Base-by-base conservation (phyloP, 306 rosid species). In the Acacia melanoxylon region DNA sequence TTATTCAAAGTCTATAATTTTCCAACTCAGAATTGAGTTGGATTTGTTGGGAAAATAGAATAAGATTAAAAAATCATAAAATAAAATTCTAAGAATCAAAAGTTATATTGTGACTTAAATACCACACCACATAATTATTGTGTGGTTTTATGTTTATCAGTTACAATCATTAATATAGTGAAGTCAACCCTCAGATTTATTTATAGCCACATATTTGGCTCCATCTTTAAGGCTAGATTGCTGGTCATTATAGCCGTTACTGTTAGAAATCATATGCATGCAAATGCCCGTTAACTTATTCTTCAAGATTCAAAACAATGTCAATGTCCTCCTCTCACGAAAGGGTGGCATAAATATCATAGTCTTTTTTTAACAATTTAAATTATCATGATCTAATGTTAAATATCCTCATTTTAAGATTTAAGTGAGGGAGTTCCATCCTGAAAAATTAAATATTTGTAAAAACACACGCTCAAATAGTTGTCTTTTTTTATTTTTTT, bases 401-500 rank as follows among this genome's bases (percentile, higher is more conserved):
- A 17, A 51, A 51, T 16, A 51, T 4, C 8, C 22, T 51, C 52
- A 29, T 17, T 1, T 16, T 16, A 51, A 51, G 17, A 4, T n/a
- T 16, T 51, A 16, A 51, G 8, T 1, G 19, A 51, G 58, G 6
- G 19, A 16, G n/a, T 2, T 51, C n/a, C 17, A 14, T 16, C 58
- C n/a, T 17, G 10, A 51, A 17, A 51, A 2, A 1, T 19, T 52
- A 52, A 19, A 52, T 52, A 17, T 6, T 6, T 6, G 24, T 15
- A 17, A 6, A 52, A 16, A 2, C 74, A 10, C 74, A 42, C 16
- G 22, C 41, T 46, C 68, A 37, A 29, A n/a, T 15, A 16, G 31
- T 69, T 54, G 82, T 79, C 73, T 15, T 48, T 70, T 77, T 82
- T 20, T 71, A n/a, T n/a, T n/a, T n/a, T n/a, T n/a, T n/a, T n/a